Percentiles rank a stretch among this genome's conserved stretches.
phyloP scores from a whole-genome alignment of 1,139 yeast genomes.

The Protomyces inouyei region DNA sequence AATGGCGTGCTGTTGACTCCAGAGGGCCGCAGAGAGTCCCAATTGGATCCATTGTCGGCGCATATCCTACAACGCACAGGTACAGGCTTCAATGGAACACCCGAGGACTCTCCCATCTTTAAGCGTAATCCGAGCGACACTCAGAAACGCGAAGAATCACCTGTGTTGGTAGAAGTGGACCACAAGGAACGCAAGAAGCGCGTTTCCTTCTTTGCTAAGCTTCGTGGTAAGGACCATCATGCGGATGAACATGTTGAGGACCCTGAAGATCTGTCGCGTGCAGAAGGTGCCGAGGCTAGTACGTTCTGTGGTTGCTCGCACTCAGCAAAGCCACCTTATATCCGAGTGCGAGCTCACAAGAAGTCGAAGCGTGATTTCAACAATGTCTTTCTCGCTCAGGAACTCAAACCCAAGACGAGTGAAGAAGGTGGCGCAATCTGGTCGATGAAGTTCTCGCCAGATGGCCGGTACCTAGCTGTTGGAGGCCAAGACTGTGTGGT shows the following conservation, averaged over 20 bases:
- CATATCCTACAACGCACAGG: conserved; percentile 16
- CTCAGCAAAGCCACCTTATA: conserved; percentile 40
- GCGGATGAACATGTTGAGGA: conserved; percentile 3
- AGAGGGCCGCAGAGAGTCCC: neutral
- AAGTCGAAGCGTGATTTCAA: conserved; percentile 43
- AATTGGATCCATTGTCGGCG: conserved; percentile 17
- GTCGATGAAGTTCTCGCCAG: conserved; percentile 66
- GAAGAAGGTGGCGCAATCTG: conserved; percentile 49
- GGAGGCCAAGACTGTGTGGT: conserved; percentile 72
- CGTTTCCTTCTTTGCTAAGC: conserved; percentile 24
- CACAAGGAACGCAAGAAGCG: conserved; percentile 15
- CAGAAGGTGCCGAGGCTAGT: conserved; percentile 41
- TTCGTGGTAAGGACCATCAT: conserved; percentile 10
- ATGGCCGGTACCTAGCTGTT: conserved; percentile 77
- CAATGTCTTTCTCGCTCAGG: conserved; percentile 74
- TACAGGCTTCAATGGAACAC: neutral
- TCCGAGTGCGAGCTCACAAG: conserved; percentile 41
- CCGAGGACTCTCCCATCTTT: conserved; percentile 11
- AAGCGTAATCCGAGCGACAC: conserved; percentile 7
- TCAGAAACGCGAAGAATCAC: conserved; percentile 3
- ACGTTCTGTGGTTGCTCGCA: conserved; percentile 35
- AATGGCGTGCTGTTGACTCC: neutral
- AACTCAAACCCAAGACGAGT: conserved; percentile 41
- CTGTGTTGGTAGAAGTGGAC: conserved; percentile 1
- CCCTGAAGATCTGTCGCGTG: conserved; percentile 30